Percentiles rank a stretch among this genome's conserved stretches.
phyloP scores from a whole-genome alignment of 495 filamentous ascomycete genomes.

The Chaetomidium leptoderma region DNA sequence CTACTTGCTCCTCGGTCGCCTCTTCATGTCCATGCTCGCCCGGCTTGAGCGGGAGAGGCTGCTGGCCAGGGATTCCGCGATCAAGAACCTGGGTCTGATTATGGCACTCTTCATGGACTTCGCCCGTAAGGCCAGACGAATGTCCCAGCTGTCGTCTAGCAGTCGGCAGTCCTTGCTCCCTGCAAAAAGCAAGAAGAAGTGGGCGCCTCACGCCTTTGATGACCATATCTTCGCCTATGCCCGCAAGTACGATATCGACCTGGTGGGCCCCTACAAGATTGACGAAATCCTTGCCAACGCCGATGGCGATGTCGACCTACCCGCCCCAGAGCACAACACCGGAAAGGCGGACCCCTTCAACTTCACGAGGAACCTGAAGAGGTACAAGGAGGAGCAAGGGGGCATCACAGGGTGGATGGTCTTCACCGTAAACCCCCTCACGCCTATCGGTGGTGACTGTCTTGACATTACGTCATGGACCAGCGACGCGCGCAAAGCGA shows the following conservation, averaged over 20 bases:
- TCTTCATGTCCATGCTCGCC: conserved; percentile 38
- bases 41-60: conserved; percentile 29
- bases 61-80: conserved; percentile 27
- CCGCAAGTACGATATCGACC: conserved; percentile 22
- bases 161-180: conserved; percentile 17
- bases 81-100: conserved; percentile 31
- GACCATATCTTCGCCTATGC: conserved; percentile 25
- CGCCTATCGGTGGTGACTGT: conserved; percentile 34
- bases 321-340: conserved; percentile 11
- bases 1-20: conserved; percentile 28
- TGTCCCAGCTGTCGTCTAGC: conserved; percentile 4
- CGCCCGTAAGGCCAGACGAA: conserved; percentile 1
- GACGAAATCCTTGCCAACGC: conserved; percentile 23
- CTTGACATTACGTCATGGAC: conserved; percentile 37
- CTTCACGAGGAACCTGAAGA: conserved; percentile 18
- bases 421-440: background rate
- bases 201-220: conserved; percentile 16
- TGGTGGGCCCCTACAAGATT: conserved; percentile 28
- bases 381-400: conserved; percentile 12
- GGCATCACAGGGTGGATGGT: conserved; percentile 10
- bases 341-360: conserved; percentile 21
- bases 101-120: conserved; percentile 35
- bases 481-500: conserved; percentile 27
- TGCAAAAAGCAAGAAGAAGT: conserved; percentile 23
- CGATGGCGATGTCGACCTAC: conserved; percentile 22